Percentiles rank a stretch among this genome's conserved stretches.
Conservation (phyloP, 352 stramenopile species). For the Pythium guiyangense region DNA sequence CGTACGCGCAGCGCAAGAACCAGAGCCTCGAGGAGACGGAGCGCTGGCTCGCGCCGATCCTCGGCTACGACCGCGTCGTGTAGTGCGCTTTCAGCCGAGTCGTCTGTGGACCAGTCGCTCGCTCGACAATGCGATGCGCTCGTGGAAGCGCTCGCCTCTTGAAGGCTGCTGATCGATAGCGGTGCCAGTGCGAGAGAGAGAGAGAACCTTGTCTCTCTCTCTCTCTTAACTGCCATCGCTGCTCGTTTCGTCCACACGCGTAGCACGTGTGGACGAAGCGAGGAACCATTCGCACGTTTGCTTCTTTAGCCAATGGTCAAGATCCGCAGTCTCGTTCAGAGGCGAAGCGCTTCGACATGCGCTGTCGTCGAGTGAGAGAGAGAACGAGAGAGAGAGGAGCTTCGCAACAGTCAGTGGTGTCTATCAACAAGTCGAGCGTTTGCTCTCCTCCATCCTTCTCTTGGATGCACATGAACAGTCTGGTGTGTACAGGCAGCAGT, state of each 20-base stretch:
- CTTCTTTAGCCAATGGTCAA: constrained; percentile 18
- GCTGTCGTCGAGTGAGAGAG: neutral
- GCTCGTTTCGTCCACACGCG: neutral
- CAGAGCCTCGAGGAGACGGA: constrained; percentile 87
- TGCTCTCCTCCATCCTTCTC: too few relatives aligned
- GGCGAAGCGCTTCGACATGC: neutral
- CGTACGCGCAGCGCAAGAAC: constrained; percentile 93
- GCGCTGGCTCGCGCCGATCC: constrained; percentile 93
- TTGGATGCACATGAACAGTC: too few relatives aligned
- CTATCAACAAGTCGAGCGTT: neutral
- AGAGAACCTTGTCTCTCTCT: too few relatives aligned
- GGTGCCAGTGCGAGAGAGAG: neutral
- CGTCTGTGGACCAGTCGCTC: neutral
- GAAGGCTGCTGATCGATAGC: neutral
- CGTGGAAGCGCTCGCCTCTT: neutral
- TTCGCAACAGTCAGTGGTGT: neutral
- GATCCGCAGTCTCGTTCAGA: neutral
- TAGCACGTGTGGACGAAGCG: neutral
- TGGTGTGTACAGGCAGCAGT: neutral
- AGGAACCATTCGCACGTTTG: constrained; percentile 17
- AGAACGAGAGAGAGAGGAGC: constrained; percentile 5
- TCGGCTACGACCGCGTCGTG: constrained; percentile 90
- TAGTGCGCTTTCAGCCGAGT: constrained; percentile 9
- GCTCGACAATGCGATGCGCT: too few relatives aligned
- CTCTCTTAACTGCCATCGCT: constrained; percentile 74